Percentiles rank a stretch among this genome's conserved stretches.
These are phyloP conservation scores for Penstemon eatonii DNA, from an alignment of 257 asterid genomes.

Conservation along the genomic window DNA sequence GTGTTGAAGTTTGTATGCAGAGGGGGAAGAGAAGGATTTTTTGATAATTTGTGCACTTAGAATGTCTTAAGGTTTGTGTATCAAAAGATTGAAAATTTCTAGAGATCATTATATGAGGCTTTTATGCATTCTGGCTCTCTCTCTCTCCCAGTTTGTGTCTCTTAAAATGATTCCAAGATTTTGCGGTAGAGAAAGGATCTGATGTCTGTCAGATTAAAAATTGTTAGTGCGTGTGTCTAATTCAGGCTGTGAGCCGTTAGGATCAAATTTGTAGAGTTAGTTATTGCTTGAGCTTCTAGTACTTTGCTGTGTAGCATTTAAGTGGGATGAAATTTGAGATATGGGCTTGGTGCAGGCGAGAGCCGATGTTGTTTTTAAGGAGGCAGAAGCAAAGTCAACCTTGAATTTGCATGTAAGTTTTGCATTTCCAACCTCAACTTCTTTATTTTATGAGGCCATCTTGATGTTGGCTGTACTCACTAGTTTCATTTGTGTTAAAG, in stretches of 20 bases:
- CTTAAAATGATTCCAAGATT: slow-evolving; percentile 1
- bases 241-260: slow-evolving; percentile 14
- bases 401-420: slow-evolving; percentile 67
- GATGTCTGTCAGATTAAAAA: slow-evolving; percentile 6
- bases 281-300: slow-evolving; percentile 20
- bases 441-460: neutral
- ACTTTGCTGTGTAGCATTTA: neutral
- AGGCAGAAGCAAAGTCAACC: slow-evolving; percentile 64
- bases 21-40: neutral
- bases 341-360: slow-evolving; percentile 59
- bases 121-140: too few relatives aligned
- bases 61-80: neutral
- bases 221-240: neutral
- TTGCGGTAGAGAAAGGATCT: neutral
- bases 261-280: slow-evolving; percentile 9
- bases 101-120: too few relatives aligned
- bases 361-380: slow-evolving; percentile 72
- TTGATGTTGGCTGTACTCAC: neutral
- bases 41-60: neutral
- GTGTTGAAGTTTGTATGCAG: too few relatives aligned
- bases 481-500: slow-evolving; percentile 41
- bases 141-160: neutral
- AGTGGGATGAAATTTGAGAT: slow-evolving; percentile 20
- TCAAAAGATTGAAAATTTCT: neutral
- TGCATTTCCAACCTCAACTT: neutral